Base-by-base conservation (phyloP, 208 protist species). In the Acanthamoeba sp. region DNA sequence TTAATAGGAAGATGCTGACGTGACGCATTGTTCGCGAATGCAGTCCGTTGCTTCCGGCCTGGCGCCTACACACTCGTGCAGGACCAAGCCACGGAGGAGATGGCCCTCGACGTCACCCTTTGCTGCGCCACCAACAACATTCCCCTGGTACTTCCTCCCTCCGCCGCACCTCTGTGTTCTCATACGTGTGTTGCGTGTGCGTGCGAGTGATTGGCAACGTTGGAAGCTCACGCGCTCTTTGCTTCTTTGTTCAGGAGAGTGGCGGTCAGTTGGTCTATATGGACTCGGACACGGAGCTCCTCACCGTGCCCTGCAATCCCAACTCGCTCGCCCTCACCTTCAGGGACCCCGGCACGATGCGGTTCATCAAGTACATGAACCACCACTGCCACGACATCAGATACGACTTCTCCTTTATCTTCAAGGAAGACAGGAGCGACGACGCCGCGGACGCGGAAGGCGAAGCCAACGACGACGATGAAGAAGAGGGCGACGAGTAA, bases 341-440 rank as follows among this genome's bases (percentile, higher is more conserved):
- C 80, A 52, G 80, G 24, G 80, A 88, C 22, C 42, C 42, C 16
- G 80, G 80, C 45, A 88, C 80, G 32, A 88, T 88, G 80, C 42
- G 50, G 0, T 88, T 88, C 50, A 62, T 88, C 80, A 88, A 88
- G 80, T 88, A 88, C 80, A 52, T 88, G 80, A 88, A 88, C 80
- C 42, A 88, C 45, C 80, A 88, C 34, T 88, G 80, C 45, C 42
- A 88, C 48, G 80, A 88, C 45, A 88, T 88, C 80, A 16, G 80
- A 88, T 88, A 64, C 80, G 80, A 88, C 80, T 88, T 52, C 48
- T 52, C 80, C 7, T 16, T 88, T 5, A 59, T 88, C 48, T 88
- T 62, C 80, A 88, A 88, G 45, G 80, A 88, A 27, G 50, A 88
- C 45, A 88, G 32, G 80, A 59, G 34, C 48, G 80, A 62, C 9